These are phyloP conservation scores for Thinopyrum obtusiflorum DNA, from an alignment of 202 grass and related monocot genomes.

Conservation along the genomic window DNA sequence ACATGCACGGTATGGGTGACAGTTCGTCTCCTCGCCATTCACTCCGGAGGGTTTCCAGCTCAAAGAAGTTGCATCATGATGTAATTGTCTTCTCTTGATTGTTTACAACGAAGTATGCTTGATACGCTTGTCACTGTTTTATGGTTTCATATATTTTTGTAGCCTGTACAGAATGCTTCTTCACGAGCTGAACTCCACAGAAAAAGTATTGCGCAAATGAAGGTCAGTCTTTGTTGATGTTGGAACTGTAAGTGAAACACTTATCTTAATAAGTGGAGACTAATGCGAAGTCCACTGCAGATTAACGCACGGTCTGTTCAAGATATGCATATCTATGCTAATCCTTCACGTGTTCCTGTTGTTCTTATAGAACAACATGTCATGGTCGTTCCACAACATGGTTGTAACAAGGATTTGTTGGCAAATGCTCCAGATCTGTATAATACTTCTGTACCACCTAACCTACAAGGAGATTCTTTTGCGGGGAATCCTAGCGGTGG, in stretches of 20 bases:
- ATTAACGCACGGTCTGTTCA: slow-evolving; percentile 63
- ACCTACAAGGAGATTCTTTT: slow-evolving; percentile 29
- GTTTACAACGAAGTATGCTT: background rate
- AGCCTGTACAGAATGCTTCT: slow-evolving; percentile 65
- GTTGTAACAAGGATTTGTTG: slow-evolving; percentile 42
- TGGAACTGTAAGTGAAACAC: background rate
- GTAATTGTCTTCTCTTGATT: slow-evolving; percentile 50
- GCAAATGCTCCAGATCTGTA: slow-evolving; percentile 34
- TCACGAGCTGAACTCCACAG: slow-evolving; percentile 79
- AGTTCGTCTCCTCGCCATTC: slow-evolving; percentile 68
- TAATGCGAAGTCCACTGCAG: slow-evolving; percentile 44
- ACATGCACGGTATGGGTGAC: slow-evolving; percentile 57
- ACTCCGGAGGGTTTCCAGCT: slow-evolving; percentile 55
- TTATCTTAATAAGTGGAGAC: slow-evolving; percentile 11
- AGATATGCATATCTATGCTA: slow-evolving; percentile 90
- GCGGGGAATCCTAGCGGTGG: slow-evolving; percentile 24
- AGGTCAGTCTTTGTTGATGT: slow-evolving; percentile 38
- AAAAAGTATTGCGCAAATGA: slow-evolving; percentile 90
- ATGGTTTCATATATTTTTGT: slow-evolving; percentile 41
- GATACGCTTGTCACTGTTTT: slow-evolving; percentile 22
- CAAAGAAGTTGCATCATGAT: slow-evolving; percentile 59
- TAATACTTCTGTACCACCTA: slow-evolving; percentile 36
- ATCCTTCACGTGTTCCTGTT: slow-evolving; percentile 86
- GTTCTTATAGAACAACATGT: slow-evolving; percentile 84
- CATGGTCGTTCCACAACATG: slow-evolving; percentile 69